Percentiles rank a stretch among this genome's conserved stretches.
These are phyloP conservation scores for Globisporangium sylvaticum DNA, from an alignment of 352 stramenopile genomes.

Conservation along the genomic window DNA sequence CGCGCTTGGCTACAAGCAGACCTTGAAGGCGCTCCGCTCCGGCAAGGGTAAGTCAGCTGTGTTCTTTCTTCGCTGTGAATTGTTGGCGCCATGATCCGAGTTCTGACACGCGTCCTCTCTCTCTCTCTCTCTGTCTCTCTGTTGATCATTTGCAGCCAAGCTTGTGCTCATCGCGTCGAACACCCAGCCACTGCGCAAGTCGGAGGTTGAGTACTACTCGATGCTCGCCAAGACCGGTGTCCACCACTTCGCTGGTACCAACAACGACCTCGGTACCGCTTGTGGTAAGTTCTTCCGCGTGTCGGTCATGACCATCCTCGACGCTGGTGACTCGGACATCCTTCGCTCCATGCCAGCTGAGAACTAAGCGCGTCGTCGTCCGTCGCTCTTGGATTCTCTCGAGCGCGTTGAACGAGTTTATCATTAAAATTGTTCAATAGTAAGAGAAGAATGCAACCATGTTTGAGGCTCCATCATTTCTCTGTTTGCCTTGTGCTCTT, in stretches of 20 bases:
- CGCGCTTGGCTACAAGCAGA: constrained; percentile 98
- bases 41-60: constrained; percentile 70
- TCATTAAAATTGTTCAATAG: neutral
- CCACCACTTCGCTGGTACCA: constrained; percentile 98
- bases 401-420: neutral
- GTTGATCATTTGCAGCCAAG: constrained; percentile 79
- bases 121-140: neutral
- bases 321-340: constrained; percentile 99
- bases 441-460: constrained; percentile 9
- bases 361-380: constrained; percentile 20
- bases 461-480: constrained; percentile 15
- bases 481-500: neutral
- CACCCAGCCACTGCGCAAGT: constrained; percentile 98
- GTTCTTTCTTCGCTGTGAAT: neutral
- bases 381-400: neutral
- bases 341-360: constrained; percentile 72
- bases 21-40: constrained; percentile 95
- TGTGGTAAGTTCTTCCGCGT: constrained; percentile 99
- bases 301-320: constrained; percentile 94
- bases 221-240: constrained; percentile 99
- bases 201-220: constrained; percentile 99
- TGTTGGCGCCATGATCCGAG: neutral
- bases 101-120: neutral
- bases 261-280: constrained; percentile 98
- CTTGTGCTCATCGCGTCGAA: constrained; percentile 98